Percentiles rank a stretch among this genome's conserved stretches.
phyloP scores from a whole-genome alignment of 2,329 filamentous ascomycete genomes.

The Colletotrichum costaricense region DNA sequence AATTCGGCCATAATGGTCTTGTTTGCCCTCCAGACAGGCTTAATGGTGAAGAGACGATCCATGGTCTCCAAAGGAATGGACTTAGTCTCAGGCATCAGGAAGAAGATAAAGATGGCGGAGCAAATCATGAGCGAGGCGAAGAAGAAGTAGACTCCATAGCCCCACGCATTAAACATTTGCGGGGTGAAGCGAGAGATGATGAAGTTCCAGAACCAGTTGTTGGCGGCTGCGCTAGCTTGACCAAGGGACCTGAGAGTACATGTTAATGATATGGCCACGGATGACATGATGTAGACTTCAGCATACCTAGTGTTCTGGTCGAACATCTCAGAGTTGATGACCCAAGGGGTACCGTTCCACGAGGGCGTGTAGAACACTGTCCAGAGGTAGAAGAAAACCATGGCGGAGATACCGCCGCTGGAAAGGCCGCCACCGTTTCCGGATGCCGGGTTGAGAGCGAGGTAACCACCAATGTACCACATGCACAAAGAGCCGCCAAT shows the following conservation, averaged over 20 bases:
- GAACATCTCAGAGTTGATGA: slow-evolving; percentile 82
- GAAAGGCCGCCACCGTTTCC: slow-evolving; percentile 45
- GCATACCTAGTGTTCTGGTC: slow-evolving; percentile 62
- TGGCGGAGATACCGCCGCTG: slow-evolving; percentile 64
- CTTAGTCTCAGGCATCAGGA: slow-evolving; percentile 75
- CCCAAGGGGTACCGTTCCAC: slow-evolving; percentile 80
- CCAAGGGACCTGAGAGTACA: slow-evolving; percentile 62
- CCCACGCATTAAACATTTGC: slow-evolving; percentile 69
- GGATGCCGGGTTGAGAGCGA: slow-evolving; percentile 52
- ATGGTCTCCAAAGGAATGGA: slow-evolving; percentile 73
- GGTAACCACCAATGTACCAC: slow-evolving; percentile 70
- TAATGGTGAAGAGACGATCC: slow-evolving; percentile 68
- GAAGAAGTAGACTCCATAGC: slow-evolving; percentile 77
- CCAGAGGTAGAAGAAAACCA: slow-evolving; percentile 82
- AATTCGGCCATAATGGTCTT: slow-evolving; percentile 56
- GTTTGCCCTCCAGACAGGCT: slow-evolving; percentile 58
- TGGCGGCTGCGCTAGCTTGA: slow-evolving; percentile 77
- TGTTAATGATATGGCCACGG: slow-evolving; percentile 52
- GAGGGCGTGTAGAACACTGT: slow-evolving; percentile 76
- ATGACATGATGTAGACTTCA: background rate
- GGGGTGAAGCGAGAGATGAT: slow-evolving; percentile 75
- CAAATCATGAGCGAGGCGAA: slow-evolving; percentile 72
- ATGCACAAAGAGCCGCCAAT: slow-evolving; percentile 66
- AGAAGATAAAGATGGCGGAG: slow-evolving; percentile 69
- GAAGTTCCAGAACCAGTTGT: slow-evolving; percentile 81